Evolutionary conservation across 768 basidiomycete genomes (phyloP), one percentile per base, ranked within the genome.

Genomic region (Leccinum broughii): DNA sequence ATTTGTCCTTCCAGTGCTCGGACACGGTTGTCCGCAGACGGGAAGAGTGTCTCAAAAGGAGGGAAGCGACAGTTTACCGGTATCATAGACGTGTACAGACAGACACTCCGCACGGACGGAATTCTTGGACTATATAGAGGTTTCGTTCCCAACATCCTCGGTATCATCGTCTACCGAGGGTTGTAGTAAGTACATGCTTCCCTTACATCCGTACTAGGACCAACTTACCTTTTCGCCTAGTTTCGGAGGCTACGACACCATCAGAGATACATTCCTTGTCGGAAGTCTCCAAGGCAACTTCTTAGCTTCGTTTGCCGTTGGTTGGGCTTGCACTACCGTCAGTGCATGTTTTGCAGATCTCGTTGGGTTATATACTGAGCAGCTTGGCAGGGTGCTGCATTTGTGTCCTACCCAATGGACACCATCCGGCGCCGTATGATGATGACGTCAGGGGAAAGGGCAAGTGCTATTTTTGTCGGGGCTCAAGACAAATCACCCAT

Each of bases 401-500:
- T 77, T 41, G 73, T 70, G 26, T 70, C 79, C n/a, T 80, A 80
- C 55, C 79, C 78, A 3, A 67, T 80, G 58, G 80, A 80, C 57
- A 80, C 80, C 2, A 77, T 80, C 60, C 70, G 79, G 22, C 70
- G 80, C 54, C 68, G 80, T 56, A 81, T 80, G 79, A 80, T 80
- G 80, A 80, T 80, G 79, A 77, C 77, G 14, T 76, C 75, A 0
- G 79, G 77, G 30, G 73, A 77, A 60, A 71, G 69, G 56, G 76
- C 56, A 52, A 20, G 63, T 51, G 1, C 26, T 39, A 14, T 22
- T 17, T 26, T n/a, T 17, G 15, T 44, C 7, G 24, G 15, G n/a
- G 11, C 54, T 11, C 10, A 28, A 1, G 24, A 24, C 1, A 4
- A 4, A 24, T 46, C 37, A 62, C 17, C 20, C 24, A 35, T 39